These are phyloP conservation scores for Panaeolus papilionaceus DNA, from an alignment of 768 basidiomycete species.

Conservation along the genomic window DNA sequence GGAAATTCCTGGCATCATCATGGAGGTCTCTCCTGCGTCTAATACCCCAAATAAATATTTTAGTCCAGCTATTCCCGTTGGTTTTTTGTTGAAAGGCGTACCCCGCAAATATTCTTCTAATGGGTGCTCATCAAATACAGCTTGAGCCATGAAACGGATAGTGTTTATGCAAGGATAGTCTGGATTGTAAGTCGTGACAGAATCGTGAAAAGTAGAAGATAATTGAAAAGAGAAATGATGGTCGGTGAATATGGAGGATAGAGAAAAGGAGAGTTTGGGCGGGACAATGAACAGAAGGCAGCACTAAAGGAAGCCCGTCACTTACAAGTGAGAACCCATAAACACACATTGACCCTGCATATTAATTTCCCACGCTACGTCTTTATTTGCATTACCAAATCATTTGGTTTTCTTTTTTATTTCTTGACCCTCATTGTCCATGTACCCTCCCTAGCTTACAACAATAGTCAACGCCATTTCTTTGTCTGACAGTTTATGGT, in stretches of 20 bases:
- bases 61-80: conserved; percentile 15
- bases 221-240: conserved; percentile 20
- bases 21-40: conserved; percentile 67
- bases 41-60: conserved; percentile 14
- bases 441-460: background rate
- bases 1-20: conserved; percentile 63
- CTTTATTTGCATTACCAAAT: conserved; percentile 10
- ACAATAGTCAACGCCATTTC: too few species aligned
- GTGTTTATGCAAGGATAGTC: conserved; percentile 17
- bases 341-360: conserved; percentile 6
- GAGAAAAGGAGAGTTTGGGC: conserved; percentile 20
- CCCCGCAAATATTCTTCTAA: conserved; percentile 76
- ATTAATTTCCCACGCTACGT: background rate
- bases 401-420: background rate
- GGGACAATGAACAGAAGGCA: conserved; percentile 16
- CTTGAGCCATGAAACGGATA: conserved; percentile 68
- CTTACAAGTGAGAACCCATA: conserved; percentile 9
- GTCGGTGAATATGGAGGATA: conserved; percentile 19
- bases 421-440: background rate
- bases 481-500: background rate
- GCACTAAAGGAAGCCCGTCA: conserved; percentile 8
- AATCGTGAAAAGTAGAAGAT: conserved; percentile 26
- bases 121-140: conserved; percentile 79
- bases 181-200: conserved; percentile 26
- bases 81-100: conserved; percentile 34